phyloP scores from a whole-genome alignment of 306 rosid genomes.

The Potentilla sterilis region DNA sequence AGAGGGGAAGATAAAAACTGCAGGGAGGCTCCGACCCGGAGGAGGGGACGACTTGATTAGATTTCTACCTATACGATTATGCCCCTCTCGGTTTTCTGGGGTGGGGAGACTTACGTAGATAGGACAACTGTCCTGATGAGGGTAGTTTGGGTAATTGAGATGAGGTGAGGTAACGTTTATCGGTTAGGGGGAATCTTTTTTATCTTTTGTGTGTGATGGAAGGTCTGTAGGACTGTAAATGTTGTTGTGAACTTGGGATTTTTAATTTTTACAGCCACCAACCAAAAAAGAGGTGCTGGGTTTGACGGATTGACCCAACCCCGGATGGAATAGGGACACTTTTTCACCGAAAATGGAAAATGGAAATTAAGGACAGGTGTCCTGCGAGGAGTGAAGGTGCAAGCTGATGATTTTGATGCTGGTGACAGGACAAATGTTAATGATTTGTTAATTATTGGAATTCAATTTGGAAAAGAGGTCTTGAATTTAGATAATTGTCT shows the following conservation, averaged over 20 bases:
- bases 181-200: background rate
- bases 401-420: no score
- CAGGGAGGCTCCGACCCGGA: slow-evolving; percentile 19
- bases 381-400: background rate
- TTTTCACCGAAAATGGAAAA: background rate
- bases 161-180: background rate
- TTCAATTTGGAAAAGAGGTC: no score
- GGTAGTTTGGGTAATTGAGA: background rate
- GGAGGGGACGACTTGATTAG: background rate
- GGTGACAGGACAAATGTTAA: no score
- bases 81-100: background rate
- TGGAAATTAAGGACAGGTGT: background rate
- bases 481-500: no score
- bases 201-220: background rate
- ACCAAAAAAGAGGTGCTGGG: background rate
- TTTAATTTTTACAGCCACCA: background rate
- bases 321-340: background rate
- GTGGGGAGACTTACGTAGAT: background rate
- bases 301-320: background rate
- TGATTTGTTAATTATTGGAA: no score
- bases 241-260: background rate
- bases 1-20: slow-evolving; percentile 4
- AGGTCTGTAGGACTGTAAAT: background rate
- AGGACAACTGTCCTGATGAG: background rate
- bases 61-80: slow-evolving; percentile 6